A percentile compares a stretch with the other conserved stretches of the same genome.
These are phyloP conservation scores for Silene vulgaris DNA, from an alignment of 179 eudicot genomes.

Conservation along the genomic window DNA sequence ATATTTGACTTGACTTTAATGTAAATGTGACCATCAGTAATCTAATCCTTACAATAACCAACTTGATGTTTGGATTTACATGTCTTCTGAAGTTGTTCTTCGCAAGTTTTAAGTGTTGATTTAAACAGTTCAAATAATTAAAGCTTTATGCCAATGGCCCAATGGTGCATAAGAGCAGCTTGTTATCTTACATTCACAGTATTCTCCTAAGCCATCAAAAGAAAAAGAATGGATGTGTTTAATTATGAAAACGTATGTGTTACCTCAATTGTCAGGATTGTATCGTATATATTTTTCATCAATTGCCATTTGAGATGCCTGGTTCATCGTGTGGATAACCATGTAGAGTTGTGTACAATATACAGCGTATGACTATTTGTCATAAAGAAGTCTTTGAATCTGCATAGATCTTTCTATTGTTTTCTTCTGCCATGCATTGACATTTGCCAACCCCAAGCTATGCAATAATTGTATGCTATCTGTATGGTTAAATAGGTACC, in stretches of 20 bases:
- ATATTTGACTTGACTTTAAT: background rate
- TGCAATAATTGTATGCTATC: background rate
- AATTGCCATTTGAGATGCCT: conserved; percentile 8
- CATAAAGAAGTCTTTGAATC: background rate
- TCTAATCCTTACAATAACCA: background rate
- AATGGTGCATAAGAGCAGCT: background rate
- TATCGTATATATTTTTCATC: background rate
- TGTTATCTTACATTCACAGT: background rate
- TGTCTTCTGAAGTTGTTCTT: background rate
- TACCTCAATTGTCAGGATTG: background rate
- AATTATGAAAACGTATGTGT: background rate
- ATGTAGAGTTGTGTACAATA: background rate
- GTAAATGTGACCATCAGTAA: no score
- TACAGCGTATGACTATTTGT: background rate
- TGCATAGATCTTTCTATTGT: conserved; percentile 2
- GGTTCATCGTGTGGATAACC: background rate
- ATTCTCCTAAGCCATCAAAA: background rate
- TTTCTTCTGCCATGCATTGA: background rate
- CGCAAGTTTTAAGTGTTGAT: background rate
- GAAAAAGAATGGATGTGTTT: background rate
- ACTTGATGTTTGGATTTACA: no score
- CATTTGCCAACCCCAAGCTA: background rate
- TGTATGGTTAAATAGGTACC: conserved; percentile 48
- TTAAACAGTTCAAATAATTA: background rate
- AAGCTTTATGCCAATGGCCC: background rate